Percentiles rank a stretch among this genome's conserved stretches.
These are phyloP conservation scores for Fusarium verrucosum DNA, from an alignment of 2,329 filamentous ascomycete species.

Conservation along the genomic window DNA sequence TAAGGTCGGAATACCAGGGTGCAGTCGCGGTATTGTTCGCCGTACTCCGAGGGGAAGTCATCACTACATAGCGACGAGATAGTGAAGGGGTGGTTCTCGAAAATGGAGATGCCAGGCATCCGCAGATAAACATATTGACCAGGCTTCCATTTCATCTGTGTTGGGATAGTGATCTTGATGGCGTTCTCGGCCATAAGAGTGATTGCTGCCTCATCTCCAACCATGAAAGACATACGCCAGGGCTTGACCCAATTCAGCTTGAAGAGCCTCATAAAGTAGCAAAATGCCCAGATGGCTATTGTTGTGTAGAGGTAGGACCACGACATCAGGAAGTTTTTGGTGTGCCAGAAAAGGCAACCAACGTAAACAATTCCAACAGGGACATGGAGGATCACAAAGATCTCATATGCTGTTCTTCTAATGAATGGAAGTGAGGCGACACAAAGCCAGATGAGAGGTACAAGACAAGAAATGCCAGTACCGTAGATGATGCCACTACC, in stretches of 20 bases:
- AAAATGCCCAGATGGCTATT: conserved; percentile 78
- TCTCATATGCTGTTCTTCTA: conserved; percentile 81
- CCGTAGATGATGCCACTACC: conserved; percentile 80
- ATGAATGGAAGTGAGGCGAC: conserved; percentile 84
- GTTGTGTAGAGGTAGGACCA: conserved; percentile 91
- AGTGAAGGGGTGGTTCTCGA: conserved; percentile 96
- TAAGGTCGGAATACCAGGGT: conserved; percentile 92
- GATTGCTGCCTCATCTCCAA: conserved; percentile 90
- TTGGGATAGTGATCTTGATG: conserved; percentile 95
- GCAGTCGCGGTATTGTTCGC: conserved; percentile 87
- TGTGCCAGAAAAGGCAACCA: conserved; percentile 93
- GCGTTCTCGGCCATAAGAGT: conserved; percentile 91
- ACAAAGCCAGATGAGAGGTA: conserved; percentile 84
- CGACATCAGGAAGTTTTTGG: conserved; percentile 88
- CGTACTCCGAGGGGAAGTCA: conserved; percentile 92
- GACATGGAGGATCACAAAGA: conserved; percentile 84
- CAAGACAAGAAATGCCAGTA: conserved; percentile 82
- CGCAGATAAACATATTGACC: conserved; percentile 95
- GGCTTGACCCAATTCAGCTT: conserved; percentile 92
- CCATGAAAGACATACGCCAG: conserved; percentile 79
- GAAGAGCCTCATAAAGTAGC: conserved; percentile 78
- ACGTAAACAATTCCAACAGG: conserved; percentile 84
- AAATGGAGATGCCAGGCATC: conserved; percentile 89
- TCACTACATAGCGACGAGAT: conserved; percentile 92
- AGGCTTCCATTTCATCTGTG: conserved; percentile 89